Conservation (phyloP, 2,329 filamentous ascomycete species). For the Fusarium staphyleae region DNA sequence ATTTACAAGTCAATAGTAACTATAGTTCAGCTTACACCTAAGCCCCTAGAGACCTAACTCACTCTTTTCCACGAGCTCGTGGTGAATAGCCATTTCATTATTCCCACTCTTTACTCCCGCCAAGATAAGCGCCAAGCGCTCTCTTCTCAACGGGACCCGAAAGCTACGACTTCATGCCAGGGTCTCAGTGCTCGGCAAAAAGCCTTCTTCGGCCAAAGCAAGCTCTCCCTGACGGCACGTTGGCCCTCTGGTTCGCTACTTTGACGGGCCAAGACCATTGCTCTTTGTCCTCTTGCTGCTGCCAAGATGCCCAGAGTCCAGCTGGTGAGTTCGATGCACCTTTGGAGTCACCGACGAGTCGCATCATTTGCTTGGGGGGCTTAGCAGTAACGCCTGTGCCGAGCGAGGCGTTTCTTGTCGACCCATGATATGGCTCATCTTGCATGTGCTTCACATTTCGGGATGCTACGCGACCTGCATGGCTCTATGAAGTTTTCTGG, state of each 20-base stretch:
- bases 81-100: not conserved
- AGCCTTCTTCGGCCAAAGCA: slow-evolving; percentile 1
- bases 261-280: slow-evolving; percentile 5
- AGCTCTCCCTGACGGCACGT: slow-evolving; percentile 9
- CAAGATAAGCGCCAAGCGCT: slow-evolving; percentile 27
- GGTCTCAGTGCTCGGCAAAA: not conserved
- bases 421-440: not conserved
- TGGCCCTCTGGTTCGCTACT: slow-evolving; percentile 5
- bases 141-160: slow-evolving; percentile 10
- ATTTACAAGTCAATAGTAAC: not conserved
- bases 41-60: too few species aligned
- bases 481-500: too few species aligned
- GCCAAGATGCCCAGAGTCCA: not conserved
- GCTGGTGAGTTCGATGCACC: not conserved
- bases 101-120: not conserved
- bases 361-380: not conserved
- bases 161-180: not conserved
- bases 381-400: not conserved
- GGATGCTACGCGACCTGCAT: not conserved
- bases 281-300: not conserved
- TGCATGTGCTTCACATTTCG: not conserved
- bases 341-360: not conserved
- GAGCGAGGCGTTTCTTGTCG: not conserved
- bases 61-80: not conserved
- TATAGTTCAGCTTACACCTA: not conserved